A percentile compares a stretch with the other conserved stretches of the same genome.
Conservation (phyloP, 305 asterid species). For the Fraxinus sp. region DNA sequence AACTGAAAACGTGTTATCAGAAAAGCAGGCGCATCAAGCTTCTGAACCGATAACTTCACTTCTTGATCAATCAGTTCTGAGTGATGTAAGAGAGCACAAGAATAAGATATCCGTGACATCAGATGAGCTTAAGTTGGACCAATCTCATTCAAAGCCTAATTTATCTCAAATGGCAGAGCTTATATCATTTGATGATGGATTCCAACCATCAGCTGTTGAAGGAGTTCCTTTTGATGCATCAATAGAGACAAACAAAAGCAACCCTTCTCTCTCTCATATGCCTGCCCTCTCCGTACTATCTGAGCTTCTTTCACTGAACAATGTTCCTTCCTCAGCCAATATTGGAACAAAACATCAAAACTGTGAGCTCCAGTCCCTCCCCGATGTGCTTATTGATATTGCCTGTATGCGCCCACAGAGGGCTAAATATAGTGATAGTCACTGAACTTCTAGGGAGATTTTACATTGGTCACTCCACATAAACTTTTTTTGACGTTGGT, state of each 20-base stretch:
- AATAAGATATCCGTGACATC: conserved; percentile 22
- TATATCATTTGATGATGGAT: conserved; percentile 34
- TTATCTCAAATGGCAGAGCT: conserved; percentile 34
- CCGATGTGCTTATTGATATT: neutral
- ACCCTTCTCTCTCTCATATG: conserved; percentile 33
- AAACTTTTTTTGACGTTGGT: neutral
- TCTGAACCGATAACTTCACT: conserved; percentile 26
- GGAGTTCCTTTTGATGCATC: conserved; percentile 20
- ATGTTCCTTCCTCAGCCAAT: conserved; percentile 34
- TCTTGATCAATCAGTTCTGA: conserved; percentile 37
- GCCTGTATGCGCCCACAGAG: conserved; percentile 9
- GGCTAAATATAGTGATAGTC: neutral
- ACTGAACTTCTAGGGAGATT: neutral
- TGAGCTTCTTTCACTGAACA: conserved; percentile 45
- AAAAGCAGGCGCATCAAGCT: conserved; percentile 27
- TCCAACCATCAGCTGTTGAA: conserved; percentile 22
- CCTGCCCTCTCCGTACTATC: conserved; percentile 45
- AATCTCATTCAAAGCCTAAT: conserved; percentile 26
- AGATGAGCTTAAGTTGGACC: conserved; percentile 34
- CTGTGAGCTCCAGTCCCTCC: conserved; percentile 37
- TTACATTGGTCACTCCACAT: neutral
- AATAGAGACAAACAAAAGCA: conserved; percentile 27
- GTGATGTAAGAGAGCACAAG: conserved; percentile 31
- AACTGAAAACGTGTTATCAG: conserved; percentile 23
- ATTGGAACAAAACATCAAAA: conserved; percentile 25